Percentiles rank a stretch among this genome's conserved stretches.
phyloP scores from a whole-genome alignment of 179 eudicot species.

The Nepenthes alata region DNA sequence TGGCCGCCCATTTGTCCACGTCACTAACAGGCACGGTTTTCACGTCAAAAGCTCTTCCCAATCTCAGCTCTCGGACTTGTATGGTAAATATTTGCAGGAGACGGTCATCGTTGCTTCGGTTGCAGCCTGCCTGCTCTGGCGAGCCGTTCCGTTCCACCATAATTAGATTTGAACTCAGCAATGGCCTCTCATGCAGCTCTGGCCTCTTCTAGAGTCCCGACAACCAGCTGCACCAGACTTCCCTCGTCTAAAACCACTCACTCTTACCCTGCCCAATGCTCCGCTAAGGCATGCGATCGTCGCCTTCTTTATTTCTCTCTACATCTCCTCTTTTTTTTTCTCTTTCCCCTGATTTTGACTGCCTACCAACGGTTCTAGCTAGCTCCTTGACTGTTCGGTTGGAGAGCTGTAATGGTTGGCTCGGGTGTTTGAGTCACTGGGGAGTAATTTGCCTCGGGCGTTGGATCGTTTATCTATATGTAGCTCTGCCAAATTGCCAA shows the following conservation, averaged over 20 bases:
- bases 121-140: background rate
- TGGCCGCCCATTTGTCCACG: conserved; percentile 45
- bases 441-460: too few relatives aligned
- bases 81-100: background rate
- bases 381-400: too few relatives aligned
- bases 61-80: background rate
- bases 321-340: background rate
- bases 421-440: too few relatives aligned
- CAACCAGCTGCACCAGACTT: conserved; percentile 18
- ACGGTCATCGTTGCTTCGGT: conserved; percentile 12
- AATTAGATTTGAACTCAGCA: background rate
- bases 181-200: conserved; percentile 94
- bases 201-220: conserved; percentile 72
- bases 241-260: conserved; percentile 46
- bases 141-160: too few relatives aligned
- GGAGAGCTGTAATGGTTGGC: too few relatives aligned
- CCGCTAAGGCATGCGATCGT: conserved; percentile 32
- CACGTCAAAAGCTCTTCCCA: conserved; percentile 1
- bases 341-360: background rate
- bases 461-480: too few relatives aligned
- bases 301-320: background rate
- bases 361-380: too few relatives aligned
- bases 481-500: too few relatives aligned
- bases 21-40: conserved; percentile 32
- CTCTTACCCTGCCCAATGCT: conserved; percentile 59